Evolutionary conservation across 345 rosid genomes (phyloP).

Genomic region (Garcia nutans): DNA sequence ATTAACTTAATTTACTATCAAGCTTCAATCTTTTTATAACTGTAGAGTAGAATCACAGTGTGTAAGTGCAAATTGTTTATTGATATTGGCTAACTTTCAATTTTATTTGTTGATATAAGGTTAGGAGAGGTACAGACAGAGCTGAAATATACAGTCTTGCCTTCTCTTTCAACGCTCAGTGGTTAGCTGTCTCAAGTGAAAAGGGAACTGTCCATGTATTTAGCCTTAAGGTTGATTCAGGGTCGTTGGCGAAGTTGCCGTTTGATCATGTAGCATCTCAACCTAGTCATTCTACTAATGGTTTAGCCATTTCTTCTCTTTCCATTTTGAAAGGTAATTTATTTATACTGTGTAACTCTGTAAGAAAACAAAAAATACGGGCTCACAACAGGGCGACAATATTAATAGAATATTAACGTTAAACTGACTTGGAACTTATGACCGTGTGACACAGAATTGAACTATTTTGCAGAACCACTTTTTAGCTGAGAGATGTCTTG

Average conservation of each 20-base stretch:
- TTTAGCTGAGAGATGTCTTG: not conserved
- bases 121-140: conserved; percentile 92
- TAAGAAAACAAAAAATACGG: too few species aligned
- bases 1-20: too few species aligned
- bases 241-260: conserved; percentile 32
- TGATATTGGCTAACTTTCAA: not conserved
- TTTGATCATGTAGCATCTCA: conserved; percentile 45
- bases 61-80: too few species aligned
- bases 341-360: not conserved
- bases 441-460: too few species aligned
- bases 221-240: conserved; percentile 65
- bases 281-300: conserved; percentile 24
- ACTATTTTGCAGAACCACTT: not conserved
- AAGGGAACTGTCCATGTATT: conserved; percentile 97
- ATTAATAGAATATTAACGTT: too few species aligned
- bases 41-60: too few species aligned
- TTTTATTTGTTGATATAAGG: conserved; percentile 37
- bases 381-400: too few species aligned
- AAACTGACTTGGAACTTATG: too few species aligned
- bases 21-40: too few species aligned
- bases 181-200: conserved; percentile 94
- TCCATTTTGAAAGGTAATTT: conserved; percentile 71
- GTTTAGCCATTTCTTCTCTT: conserved; percentile 50
- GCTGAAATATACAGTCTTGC: conserved; percentile 89
- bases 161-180: conserved; percentile 73